phyloP scores from a whole-genome alignment of 805 yeast species.

The Barnettozyma salicaria region DNA sequence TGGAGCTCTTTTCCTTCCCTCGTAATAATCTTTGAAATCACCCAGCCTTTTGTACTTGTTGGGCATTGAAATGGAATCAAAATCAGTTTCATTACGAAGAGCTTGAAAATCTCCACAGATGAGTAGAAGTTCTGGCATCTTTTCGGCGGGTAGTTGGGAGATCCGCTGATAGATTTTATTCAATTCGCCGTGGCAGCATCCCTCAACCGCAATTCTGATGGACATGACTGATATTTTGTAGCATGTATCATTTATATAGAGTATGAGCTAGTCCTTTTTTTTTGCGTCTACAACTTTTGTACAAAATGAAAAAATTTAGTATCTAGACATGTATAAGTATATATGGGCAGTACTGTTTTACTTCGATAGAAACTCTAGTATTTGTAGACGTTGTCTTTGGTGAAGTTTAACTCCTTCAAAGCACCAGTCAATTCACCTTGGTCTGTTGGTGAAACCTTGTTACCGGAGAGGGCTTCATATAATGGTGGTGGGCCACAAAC shows the following conservation, averaged over 20 bases:
- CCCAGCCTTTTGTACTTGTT: constrained; percentile 67
- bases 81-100: constrained; percentile 55
- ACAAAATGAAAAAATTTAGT: too few relatives aligned
- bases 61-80: constrained; percentile 72
- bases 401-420: constrained; percentile 81
- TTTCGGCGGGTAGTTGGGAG: constrained; percentile 13
- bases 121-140: constrained; percentile 51
- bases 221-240: too few relatives aligned
- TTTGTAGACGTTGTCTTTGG: constrained; percentile 83
- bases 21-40: constrained; percentile 72
- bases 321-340: neutral
- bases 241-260: too few relatives aligned
- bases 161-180: constrained; percentile 52
- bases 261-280: too few relatives aligned
- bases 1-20: constrained; percentile 58
- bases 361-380: too few relatives aligned
- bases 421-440: constrained; percentile 94
- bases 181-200: constrained; percentile 86
- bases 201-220: constrained; percentile 62
- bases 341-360: too few relatives aligned
- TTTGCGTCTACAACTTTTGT: too few relatives aligned
- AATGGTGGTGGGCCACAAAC: constrained; percentile 96
- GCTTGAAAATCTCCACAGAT: constrained; percentile 94
- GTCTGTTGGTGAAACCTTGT: constrained; percentile 76
- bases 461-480: constrained; percentile 83